Conservation (phyloP, 2,329 filamentous ascomycete genomes). For the Coniochaeta prunicola region DNA sequence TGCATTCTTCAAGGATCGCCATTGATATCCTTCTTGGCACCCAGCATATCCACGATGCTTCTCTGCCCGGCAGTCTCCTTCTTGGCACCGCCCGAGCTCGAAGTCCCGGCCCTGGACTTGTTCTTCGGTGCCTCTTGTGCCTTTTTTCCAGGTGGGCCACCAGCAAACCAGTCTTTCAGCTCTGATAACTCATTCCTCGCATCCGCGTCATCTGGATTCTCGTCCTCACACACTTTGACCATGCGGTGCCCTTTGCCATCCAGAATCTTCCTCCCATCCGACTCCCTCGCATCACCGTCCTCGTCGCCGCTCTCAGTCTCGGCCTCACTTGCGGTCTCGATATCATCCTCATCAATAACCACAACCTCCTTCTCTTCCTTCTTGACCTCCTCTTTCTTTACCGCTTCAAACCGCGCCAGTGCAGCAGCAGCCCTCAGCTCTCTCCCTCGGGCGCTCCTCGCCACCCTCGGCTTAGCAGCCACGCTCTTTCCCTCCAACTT, state of each 20-base stretch:
- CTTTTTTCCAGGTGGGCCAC: not conserved
- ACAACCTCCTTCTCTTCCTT: constrained; percentile 12
- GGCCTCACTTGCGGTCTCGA: constrained; percentile 26
- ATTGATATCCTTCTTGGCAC: not conserved
- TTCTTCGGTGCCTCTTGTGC: not conserved
- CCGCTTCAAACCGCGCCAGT: constrained; percentile 61
- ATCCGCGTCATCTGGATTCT: constrained; percentile 48
- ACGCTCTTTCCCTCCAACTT: constrained; percentile 61
- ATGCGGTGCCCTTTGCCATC: constrained; percentile 61
- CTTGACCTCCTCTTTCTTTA: constrained; percentile 38
- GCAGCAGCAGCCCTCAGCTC: constrained; percentile 73
- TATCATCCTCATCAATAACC: constrained; percentile 30
- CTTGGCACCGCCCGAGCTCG: not conserved
- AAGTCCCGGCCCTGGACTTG: not conserved
- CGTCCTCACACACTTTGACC: constrained; percentile 69
- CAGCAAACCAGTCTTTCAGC: constrained; percentile 36
- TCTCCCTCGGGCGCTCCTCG: constrained; percentile 64
- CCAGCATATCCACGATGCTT: not conserved
- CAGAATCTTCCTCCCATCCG: constrained; percentile 58
- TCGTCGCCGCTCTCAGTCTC: constrained; percentile 42
- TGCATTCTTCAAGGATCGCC: not conserved
- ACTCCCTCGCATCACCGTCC: constrained; percentile 38
- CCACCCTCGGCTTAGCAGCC: constrained; percentile 63
- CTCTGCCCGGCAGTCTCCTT: not conserved
- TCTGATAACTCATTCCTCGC: constrained; percentile 60